A percentile compares a stretch with the other conserved stretches of the same genome.
Evolutionary conservation across 2,329 filamentous ascomycete species (phyloP).

Genomic region (Cordyceps cicadae): DNA sequence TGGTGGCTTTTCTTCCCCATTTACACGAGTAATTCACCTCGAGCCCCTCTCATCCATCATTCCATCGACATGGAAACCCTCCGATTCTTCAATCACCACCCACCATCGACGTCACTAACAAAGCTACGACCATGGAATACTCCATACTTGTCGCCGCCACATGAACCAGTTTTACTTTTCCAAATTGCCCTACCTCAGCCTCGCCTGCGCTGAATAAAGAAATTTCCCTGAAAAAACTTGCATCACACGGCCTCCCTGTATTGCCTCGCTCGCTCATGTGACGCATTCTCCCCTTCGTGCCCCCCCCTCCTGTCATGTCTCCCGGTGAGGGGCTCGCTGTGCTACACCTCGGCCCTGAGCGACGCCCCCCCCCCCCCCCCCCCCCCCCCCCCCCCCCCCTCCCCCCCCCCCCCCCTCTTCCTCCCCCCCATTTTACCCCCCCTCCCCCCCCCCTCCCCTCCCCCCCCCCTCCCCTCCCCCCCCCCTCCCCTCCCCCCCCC

Average conservation of each 20-base stretch:
- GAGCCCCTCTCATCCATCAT: neutral
- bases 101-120: neutral
- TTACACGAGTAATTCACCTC: constrained; percentile 3
- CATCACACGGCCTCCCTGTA: neutral
- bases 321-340: neutral
- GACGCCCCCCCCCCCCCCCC: too few species aligned
- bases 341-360: neutral
- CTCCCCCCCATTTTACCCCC: too few species aligned
- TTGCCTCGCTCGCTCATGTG: neutral
- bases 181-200: neutral
- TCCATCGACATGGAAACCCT: neutral
- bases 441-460: too few species aligned
- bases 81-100: neutral
- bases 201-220: neutral
- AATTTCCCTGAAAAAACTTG: neutral
- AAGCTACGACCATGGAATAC: neutral
- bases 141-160: neutral
- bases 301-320: neutral
- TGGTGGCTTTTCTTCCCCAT: neutral
- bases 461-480: too few species aligned
- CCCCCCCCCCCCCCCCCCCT: too few species aligned
- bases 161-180: neutral
- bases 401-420: too few species aligned
- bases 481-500: too few species aligned
- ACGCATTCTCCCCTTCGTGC: neutral